These are phyloP conservation scores for Podaxis sp. DNA, from an alignment of 768 basidiomycete genomes.

Conservation along the genomic window DNA sequence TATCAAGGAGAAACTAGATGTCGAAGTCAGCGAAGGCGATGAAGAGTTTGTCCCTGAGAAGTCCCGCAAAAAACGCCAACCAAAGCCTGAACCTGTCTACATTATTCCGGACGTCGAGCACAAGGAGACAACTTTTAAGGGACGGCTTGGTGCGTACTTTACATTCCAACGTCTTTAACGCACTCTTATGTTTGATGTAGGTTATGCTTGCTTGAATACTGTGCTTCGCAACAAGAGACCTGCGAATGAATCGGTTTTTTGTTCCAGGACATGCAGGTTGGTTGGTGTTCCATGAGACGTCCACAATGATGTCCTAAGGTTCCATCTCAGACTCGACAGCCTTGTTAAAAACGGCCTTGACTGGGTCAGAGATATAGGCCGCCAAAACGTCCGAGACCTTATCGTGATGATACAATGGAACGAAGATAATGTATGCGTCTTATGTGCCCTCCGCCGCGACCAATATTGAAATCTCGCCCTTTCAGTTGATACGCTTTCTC, in stretches of 20 bases:
- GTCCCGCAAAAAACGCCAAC: constrained; percentile 23
- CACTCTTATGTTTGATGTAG: constrained; percentile 25
- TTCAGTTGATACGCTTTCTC: constrained; percentile 77
- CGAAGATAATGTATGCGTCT: constrained; percentile 63
- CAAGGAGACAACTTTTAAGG: constrained; percentile 69
- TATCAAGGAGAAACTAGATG: neutral
- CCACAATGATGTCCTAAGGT: constrained; percentile 24
- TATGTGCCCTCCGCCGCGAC: neutral
- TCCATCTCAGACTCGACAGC: constrained; percentile 59
- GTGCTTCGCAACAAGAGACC: constrained; percentile 74
- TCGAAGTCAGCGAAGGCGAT: constrained; percentile 10
- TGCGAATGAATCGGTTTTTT: constrained; percentile 65
- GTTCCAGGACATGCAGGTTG: constrained; percentile 67
- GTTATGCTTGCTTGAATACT: constrained; percentile 87
- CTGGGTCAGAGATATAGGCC: constrained; percentile 78
- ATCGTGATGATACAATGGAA: constrained; percentile 86
- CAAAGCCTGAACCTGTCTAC: constrained; percentile 53
- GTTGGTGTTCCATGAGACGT: constrained; percentile 14
- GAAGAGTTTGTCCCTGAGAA: constrained; percentile 9
- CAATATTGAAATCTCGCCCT: neutral
- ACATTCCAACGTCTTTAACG: neutral
- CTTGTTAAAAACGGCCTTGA: constrained; percentile 80
- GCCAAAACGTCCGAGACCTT: constrained; percentile 73
- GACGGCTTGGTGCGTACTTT: constrained; percentile 47
- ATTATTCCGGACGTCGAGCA: constrained; percentile 70